Conservation (phyloP, 2,329 filamentous ascomycete genomes). For the Pseudopyrenochaeta lycopersici region DNA sequence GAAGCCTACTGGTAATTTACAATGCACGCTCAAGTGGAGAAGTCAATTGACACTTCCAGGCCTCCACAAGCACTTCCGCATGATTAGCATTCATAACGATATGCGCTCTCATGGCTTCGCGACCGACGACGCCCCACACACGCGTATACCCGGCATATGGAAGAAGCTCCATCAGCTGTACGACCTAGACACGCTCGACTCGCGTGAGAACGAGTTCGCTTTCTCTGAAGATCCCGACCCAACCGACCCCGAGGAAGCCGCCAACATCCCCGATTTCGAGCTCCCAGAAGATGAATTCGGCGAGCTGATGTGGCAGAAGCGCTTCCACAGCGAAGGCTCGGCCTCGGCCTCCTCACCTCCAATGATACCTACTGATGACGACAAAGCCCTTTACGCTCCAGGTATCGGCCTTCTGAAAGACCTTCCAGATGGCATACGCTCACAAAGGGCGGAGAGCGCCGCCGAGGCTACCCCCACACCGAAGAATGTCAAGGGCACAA, state of each 20-base stretch:
- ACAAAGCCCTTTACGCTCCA: slow-evolving; percentile 43
- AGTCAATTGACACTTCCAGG: slow-evolving; percentile 44
- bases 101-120: slow-evolving; percentile 68
- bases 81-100: slow-evolving; percentile 54
- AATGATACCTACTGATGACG: slow-evolving; percentile 39
- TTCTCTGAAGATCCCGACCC: slow-evolving; percentile 66
- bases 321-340: slow-evolving; percentile 43
- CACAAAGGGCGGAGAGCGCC: slow-evolving; percentile 39
- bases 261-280: slow-evolving; percentile 49
- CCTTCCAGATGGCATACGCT: slow-evolving; percentile 34
- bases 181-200: slow-evolving; percentile 85
- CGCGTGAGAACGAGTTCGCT: slow-evolving; percentile 73
- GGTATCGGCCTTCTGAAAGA: slow-evolving; percentile 46
- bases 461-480: slow-evolving; percentile 41
- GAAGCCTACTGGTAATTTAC: slow-evolving; percentile 81
- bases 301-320: slow-evolving; percentile 54
- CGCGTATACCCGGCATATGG: slow-evolving; percentile 91
- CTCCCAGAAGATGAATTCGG: slow-evolving; percentile 56
- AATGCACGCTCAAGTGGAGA: too few species aligned
- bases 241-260: slow-evolving; percentile 47
- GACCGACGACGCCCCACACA: slow-evolving; percentile 76
- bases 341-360: slow-evolving; percentile 41
- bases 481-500: slow-evolving; percentile 38
- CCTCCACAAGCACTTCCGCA: slow-evolving; percentile 67
- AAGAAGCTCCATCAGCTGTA: slow-evolving; percentile 84